These are phyloP conservation scores for Tuber melanosporum DNA, from an alignment of 495 filamentous ascomycete species.

Conservation along the genomic window DNA sequence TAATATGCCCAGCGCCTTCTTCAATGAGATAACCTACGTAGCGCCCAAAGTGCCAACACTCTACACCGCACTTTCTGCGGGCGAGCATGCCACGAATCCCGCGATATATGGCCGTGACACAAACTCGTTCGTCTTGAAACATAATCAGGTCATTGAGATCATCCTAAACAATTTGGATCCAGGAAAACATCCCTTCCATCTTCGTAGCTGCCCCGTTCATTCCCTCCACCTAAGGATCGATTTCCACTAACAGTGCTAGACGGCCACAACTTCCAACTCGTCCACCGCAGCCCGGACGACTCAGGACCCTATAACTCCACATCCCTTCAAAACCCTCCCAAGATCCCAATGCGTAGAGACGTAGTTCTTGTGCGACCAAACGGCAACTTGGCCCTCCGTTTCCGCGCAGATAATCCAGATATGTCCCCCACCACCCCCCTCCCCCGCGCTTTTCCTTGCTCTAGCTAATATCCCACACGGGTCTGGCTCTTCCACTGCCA, in stretches of 20 bases:
- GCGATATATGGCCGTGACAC: conserved; percentile 68
- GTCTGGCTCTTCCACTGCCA: conserved; percentile 63
- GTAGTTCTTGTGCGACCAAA: conserved; percentile 47
- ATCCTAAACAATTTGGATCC: conserved; percentile 71
- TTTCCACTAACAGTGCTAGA: conserved; percentile 44
- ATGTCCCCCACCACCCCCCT: conserved; percentile 26
- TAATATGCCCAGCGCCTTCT: conserved; percentile 55
- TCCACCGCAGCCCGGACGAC: conserved; percentile 49
- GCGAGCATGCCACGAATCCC: conserved; percentile 56
- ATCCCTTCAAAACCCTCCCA: conserved; percentile 43
- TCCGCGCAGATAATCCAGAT: conserved; percentile 65
- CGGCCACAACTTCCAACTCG: conserved; percentile 74
- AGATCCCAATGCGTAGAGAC: conserved; percentile 51
- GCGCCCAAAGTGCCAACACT: conserved; percentile 70
- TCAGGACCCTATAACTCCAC: conserved; percentile 50
- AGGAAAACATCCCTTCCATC: conserved; percentile 76
- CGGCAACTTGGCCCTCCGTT: conserved; percentile 58
- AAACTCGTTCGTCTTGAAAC: conserved; percentile 60
- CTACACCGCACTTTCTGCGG: conserved; percentile 65
- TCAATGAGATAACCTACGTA: conserved; percentile 73
- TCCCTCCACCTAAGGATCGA: conserved; percentile 9
- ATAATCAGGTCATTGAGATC: conserved; percentile 66
- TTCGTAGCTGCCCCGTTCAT: conserved; percentile 44
- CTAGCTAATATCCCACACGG: conserved; percentile 38
- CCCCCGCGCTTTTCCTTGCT: background rate